A percentile compares a stretch with the other conserved stretches of the same genome.
Conservation (phyloP, 2,329 filamentous ascomycete genomes). For the Septoria petroselini region DNA sequence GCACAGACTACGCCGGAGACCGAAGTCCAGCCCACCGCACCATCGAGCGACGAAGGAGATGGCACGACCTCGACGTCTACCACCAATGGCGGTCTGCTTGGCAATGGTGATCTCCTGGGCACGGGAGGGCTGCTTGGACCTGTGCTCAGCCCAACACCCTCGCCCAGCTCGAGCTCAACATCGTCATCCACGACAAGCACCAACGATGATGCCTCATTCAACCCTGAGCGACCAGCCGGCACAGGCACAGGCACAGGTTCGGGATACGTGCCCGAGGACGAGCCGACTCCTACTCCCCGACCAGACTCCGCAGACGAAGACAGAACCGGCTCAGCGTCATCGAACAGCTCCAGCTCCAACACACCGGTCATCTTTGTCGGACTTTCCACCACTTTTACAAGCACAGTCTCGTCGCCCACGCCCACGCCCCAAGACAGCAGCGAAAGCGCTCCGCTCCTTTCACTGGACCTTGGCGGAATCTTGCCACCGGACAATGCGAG, state of each 20-base stretch:
- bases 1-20: not conserved
- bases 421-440: conserved; percentile 2
- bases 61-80: conserved; percentile 7
- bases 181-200: conserved; percentile 8
- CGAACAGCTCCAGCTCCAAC: conserved; percentile 16
- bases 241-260: conserved; percentile 12
- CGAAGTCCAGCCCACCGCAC: not conserved
- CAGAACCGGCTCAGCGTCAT: not conserved
- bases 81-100: conserved; percentile 3
- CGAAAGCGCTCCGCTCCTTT: not conserved
- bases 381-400: conserved; percentile 19
- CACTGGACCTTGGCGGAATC: conserved; percentile 3
- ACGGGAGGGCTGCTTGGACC: conserved; percentile 3
- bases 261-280: conserved; percentile 6
- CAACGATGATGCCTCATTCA: conserved; percentile 5
- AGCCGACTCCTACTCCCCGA: conserved; percentile 8
- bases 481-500: not conserved
- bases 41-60: not conserved
- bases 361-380: conserved; percentile 35
- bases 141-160: conserved; percentile 11
- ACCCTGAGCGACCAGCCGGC: conserved; percentile 7
- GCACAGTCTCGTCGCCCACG: conserved; percentile 5
- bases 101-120: conserved; percentile 1
- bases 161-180: conserved; percentile 12
- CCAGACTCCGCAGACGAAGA: not conserved